Evolutionary conservation across 495 filamentous ascomycete species (phyloP), one percentile per base, ranked within the genome.

Genomic region (Daldinia bambusicola): DNA sequence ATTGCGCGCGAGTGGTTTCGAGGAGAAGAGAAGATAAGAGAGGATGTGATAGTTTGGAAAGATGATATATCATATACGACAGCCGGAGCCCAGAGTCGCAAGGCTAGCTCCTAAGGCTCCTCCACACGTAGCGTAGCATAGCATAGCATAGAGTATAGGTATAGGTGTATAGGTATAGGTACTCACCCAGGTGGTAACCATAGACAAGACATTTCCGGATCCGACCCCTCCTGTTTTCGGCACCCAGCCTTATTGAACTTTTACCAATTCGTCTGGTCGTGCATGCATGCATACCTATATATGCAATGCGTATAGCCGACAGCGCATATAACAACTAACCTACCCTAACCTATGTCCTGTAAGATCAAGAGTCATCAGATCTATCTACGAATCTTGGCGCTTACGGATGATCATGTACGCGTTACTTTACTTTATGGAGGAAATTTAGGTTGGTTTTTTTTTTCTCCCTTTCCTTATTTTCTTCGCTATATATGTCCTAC

Each of bases 1-100:
- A 34, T 40, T 12, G 16, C 22, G 14, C 43, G 20, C 52, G 45
- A 52, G n/a, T 43, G 45, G 43, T 51, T 37, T 56, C 37, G 26
- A 52, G 26, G 26, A 26, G 26, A 26, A 3, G 26, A 26, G 26
- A 26, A 50, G 51, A 56, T 43, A 26, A 3, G 26, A 26, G 26
- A 26, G 56, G 51, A 56, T 43, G 62, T 67, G 53, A 58, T 59
- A 34, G 20, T 30, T 51, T 60, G 53, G 14, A 16, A 41, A 66
- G 45, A 63, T 73, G 70, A 73, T 66, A 61, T 66, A 56, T 73
- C 66, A 69, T 51, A 66, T 73, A 61, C 37, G 38, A 63, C 36
- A 63, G 41, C 41, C 41, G 34, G 38, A 37, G 45, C 18, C 40
- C 20, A 37, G 31, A 59, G 38, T 61, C 65, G 50, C 55, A 56